Conservation (phyloP, 768 basidiomycete species). For the Mycena belliarum region DNA sequence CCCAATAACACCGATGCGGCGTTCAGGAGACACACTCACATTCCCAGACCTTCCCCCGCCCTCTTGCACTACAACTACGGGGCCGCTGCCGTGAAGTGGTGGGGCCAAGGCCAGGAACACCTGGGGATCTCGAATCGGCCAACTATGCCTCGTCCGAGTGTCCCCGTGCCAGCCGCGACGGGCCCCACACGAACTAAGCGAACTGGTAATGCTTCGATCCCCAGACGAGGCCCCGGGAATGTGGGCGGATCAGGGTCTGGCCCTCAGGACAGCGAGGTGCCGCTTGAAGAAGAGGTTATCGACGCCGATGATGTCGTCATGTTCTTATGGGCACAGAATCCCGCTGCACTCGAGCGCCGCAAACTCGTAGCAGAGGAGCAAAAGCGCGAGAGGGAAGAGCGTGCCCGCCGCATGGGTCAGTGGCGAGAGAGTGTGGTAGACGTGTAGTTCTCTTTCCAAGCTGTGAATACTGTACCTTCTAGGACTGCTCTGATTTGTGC, state of each 20-base stretch:
- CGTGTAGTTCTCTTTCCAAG: constrained; percentile 1
- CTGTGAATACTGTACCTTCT: background rate
- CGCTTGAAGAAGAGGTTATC: constrained; percentile 4
- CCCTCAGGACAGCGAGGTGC: background rate
- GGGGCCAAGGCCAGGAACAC: constrained; percentile 22
- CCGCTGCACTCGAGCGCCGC: constrained; percentile 9
- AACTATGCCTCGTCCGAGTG: constrained; percentile 23
- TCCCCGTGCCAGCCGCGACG: constrained; percentile 19
- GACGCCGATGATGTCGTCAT: constrained; percentile 8
- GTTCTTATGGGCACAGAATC: constrained; percentile 9
- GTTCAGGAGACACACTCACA: constrained; percentile 23
- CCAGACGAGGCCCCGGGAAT: background rate
- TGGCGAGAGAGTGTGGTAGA: constrained; percentile 7
- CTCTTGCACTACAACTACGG: constrained; percentile 34
- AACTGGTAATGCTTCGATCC: background rate
- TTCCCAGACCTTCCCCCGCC: constrained; percentile 27
- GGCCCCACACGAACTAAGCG: constrained; percentile 18
- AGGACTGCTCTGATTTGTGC: no score
- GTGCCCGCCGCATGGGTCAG: constrained; percentile 11
- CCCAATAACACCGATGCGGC: constrained; percentile 24
- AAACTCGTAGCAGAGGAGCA: constrained; percentile 6
- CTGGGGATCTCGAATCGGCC: constrained; percentile 5
- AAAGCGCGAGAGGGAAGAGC: constrained; percentile 7
- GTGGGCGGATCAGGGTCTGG: constrained; percentile 4
- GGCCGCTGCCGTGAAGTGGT: constrained; percentile 29